phyloP scores from a whole-genome alignment of 2,329 filamentous ascomycete species.

The Claviceps pazoutovae region DNA sequence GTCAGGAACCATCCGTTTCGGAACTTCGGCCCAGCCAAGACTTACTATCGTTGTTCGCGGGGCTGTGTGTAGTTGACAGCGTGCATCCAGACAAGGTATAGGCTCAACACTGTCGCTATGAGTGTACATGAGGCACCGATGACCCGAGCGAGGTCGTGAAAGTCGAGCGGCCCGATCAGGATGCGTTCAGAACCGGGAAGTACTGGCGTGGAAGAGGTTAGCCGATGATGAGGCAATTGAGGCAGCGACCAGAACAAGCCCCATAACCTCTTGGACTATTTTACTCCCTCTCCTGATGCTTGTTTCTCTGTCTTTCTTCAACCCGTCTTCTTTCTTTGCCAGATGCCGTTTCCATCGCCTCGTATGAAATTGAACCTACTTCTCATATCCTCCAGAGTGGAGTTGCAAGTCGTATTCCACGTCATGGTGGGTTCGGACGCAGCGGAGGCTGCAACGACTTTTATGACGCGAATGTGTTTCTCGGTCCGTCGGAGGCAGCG shows the following conservation, averaged over 20 bases:
- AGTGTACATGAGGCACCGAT: constrained; percentile 34
- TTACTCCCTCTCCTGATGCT: no score
- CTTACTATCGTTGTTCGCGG: constrained; percentile 43
- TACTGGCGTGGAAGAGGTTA: constrained; percentile 18
- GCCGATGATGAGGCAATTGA: neutral
- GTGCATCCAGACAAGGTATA: constrained; percentile 45
- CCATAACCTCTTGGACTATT: neutral
- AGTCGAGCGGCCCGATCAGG: constrained; percentile 35
- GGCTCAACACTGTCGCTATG: constrained; percentile 36
- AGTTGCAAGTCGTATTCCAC: constrained; percentile 26
- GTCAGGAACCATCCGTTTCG: neutral
- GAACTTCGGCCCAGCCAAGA: neutral
- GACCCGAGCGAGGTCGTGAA: constrained; percentile 40
- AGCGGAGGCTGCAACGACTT: neutral
- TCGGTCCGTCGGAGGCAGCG: constrained; percentile 1
- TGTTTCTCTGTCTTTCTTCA: neutral
- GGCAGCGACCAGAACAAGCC: neutral
- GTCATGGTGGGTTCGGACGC: constrained; percentile 11
- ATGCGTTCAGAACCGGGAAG: constrained; percentile 30
- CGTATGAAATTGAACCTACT: constrained; percentile 18
- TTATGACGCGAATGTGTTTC: neutral
- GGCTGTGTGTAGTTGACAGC: constrained; percentile 47
- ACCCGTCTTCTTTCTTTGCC: neutral
- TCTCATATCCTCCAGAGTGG: constrained; percentile 29
- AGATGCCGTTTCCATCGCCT: neutral